Base-by-base conservation (phyloP, 768 basidiomycete species). In the Scleroderma citrinum region DNA sequence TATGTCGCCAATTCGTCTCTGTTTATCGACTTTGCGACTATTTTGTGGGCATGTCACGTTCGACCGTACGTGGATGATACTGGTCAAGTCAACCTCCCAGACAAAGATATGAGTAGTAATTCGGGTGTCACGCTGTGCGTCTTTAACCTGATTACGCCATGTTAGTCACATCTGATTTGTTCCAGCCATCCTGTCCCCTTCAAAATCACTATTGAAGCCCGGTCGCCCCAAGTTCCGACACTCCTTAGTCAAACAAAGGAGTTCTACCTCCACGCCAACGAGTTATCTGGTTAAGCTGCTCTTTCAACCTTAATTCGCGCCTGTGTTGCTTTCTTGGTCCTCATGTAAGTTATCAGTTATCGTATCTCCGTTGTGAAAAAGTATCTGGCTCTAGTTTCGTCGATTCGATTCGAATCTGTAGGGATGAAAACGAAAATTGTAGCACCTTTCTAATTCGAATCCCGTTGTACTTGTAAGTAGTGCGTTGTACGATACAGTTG, bases 1-100 rank as follows among this genome's bases (percentile, higher is more conserved):
- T 57, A 67, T 46, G 50, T 70, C 17, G 70, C 70, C 1, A 66
- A 68, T 44, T 53, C 64, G 13, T 59, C 63, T 14, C 38, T 71
- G 29, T 71, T 69, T 48, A 67, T 70, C 30, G 54, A 58, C 26
- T 60, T 68, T 21, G 69, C 69, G 16, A 49, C 54, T 29, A 46
- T 64, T 5, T 56, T 72, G 34, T 62, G 57, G 52, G 61, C 64
- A 6, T 55, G 48, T 44, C 51, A 56, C 20, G 42, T 67, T 11
- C 48, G 24, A 7, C 53, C 54, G 8, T 29, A 29, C 26, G 31
- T 44, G 13, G 44, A 44, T n/a, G 44, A 44, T 14, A 13, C 24
- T 17, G 44, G 44, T 19, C 19, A 29, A 17, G 44, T 30, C 30
- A 6, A 44, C 26, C 44, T 44, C 16, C 44, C 44, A 5, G 26